Evolutionary conservation across 1,284 basidiomycete species (phyloP), one percentile per base, ranked within the genome.

Genomic region (Papiliotrema fonsecae): DNA sequence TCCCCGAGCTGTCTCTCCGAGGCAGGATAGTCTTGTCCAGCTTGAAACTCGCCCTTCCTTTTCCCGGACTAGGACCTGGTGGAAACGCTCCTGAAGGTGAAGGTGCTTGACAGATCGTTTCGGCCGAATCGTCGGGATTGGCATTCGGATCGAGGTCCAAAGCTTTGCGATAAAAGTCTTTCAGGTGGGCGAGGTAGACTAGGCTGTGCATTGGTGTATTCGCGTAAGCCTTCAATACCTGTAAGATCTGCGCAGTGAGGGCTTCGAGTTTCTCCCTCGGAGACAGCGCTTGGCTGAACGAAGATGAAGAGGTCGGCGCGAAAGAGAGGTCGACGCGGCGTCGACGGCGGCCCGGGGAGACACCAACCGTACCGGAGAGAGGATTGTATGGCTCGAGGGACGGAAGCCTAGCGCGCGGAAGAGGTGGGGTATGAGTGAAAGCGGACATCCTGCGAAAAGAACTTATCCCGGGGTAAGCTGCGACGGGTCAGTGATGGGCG

Each of bases 211-310:
- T 49, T 7, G 47, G 52, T 1, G 30, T 25, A 11, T 16, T 25
- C 4, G 45, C 21, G 36, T 60, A 57, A 1, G 32, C 28, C 14
- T 26, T 24, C 11, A 57, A 34, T 3, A 57, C 53, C 2, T 42
- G 39, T 7, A 42, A n/a, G 45, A 60, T 60, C 36, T 41, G 47
- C 2, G 16, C n/a, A 19, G 49, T 18, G 4, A 58, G 45, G 6
- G 45, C 16, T n/a, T 35, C 35, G n/a, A 58, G 41, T n/a, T 48
- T 45, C 24, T 51, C 49, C 18, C 35, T 13, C 2, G 52, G 16
- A 34, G 25, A 24, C 26, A 24, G 14, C 34, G 28, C 6, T 2
- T 21, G 42, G 24, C 18, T 18, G 41, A 37, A 25, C 28, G 42
- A 21, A 40, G 47, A 14, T 42, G 47, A 40, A 18, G 38, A 10